Conservation (phyloP, 179 eudicot genomes). For the Patellifolia procumbens region DNA sequence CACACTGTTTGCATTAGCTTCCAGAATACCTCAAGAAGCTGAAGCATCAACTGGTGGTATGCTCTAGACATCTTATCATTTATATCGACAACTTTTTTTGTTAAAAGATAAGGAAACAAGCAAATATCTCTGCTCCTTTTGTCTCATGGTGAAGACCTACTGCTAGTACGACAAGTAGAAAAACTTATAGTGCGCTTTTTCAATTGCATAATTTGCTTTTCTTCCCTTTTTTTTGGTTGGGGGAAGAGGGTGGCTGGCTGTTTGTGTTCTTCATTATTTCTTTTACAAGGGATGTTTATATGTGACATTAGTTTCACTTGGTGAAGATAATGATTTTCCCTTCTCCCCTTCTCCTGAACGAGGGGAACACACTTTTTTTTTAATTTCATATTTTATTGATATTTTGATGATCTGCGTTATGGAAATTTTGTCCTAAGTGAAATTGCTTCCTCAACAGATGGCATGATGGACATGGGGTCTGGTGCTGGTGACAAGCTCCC, state of each 20-base stretch:
- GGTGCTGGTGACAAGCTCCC: constrained; percentile 54
- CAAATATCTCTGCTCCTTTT: too few relatives aligned
- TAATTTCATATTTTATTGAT: neutral
- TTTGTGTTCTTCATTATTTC: neutral
- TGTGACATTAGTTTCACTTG: neutral
- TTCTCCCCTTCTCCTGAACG: neutral
- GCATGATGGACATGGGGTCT: constrained; percentile 32
- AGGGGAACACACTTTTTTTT: neutral
- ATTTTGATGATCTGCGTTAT: too few relatives aligned
- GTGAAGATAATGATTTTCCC: neutral
- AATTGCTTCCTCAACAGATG: constrained; percentile 35
- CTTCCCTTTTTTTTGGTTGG: too few relatives aligned
- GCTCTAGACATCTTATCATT: constrained; percentile 12
- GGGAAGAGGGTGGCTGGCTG: too few relatives aligned
- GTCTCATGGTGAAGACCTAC: too few relatives aligned
- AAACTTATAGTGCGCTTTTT: too few relatives aligned
- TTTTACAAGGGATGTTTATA: neutral
- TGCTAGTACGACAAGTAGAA: too few relatives aligned
- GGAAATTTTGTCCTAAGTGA: constrained; percentile 11
- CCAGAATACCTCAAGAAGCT: constrained; percentile 72
- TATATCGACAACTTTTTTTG: neutral
- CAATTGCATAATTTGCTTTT: too few relatives aligned
- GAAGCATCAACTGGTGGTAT: constrained; percentile 51
- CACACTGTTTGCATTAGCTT: constrained; percentile 72
- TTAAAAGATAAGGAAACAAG: neutral